A percentile compares a stretch with the other conserved stretches of the same genome.
Evolutionary conservation across 148 eudicot species (phyloP).

Genomic region (Diospyros kaki): DNA sequence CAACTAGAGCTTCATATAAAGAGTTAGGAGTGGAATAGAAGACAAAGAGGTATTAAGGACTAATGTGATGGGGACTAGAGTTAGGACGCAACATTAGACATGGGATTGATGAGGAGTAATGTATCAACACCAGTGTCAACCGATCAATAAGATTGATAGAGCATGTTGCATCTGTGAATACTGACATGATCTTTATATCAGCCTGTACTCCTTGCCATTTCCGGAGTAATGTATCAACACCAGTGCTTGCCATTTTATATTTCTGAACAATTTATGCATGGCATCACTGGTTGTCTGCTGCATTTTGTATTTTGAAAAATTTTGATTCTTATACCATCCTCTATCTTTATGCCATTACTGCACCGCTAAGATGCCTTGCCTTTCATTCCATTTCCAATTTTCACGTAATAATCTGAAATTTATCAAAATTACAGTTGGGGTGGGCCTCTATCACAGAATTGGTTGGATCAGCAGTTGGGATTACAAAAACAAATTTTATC

Average conservation of each 20-base stretch:
- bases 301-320: background rate
- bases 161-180: too few relatives aligned
- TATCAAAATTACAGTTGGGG: conserved; percentile 72
- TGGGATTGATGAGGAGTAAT: too few relatives aligned
- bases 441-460: conserved; percentile 88
- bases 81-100: too few relatives aligned
- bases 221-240: too few relatives aligned
- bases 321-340: background rate
- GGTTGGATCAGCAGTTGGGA: conserved; percentile 80
- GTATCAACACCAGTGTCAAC: too few relatives aligned
- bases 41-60: too few relatives aligned
- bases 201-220: background rate
- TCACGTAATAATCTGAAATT: conserved; percentile 3
- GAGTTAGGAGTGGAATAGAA: too few relatives aligned
- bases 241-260: background rate
- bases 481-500: conserved; percentile 80
- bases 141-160: background rate
- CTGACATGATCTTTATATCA: background rate
- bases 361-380: background rate
- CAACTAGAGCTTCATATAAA: too few relatives aligned
- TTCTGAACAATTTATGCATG: background rate
- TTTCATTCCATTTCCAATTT: conserved; percentile 1
- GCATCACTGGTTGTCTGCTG: background rate
- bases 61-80: too few relatives aligned
- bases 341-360: background rate